Evolutionary conservation across 176 grass and related monocot genomes (phyloP).

Genomic region (Eleusine coracana): DNA sequence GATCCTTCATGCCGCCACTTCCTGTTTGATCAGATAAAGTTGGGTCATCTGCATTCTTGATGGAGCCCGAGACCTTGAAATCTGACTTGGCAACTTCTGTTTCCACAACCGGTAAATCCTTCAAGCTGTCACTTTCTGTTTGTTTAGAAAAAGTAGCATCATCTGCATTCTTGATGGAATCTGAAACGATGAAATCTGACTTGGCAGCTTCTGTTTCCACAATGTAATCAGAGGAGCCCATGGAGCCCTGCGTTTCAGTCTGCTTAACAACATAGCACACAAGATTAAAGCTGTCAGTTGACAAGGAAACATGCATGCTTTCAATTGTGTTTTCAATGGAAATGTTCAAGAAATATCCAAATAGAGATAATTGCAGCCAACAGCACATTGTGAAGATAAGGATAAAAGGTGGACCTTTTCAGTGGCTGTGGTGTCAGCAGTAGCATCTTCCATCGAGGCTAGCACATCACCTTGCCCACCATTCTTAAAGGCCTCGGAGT

Average conservation of each 20-base stretch:
- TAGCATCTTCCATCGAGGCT: conserved; percentile 8
- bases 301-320: not conserved
- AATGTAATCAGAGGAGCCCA: conserved; percentile 18
- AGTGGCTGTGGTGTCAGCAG: conserved; percentile 3
- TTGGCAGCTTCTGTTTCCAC: conserved; percentile 27
- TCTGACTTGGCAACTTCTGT: conserved; percentile 25
- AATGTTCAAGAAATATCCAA: conserved; percentile 12
- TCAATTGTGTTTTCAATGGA: not conserved
- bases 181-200: conserved; percentile 7
- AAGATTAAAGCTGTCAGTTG: conserved; percentile 6
- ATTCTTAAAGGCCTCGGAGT: not conserved
- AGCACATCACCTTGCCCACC: conserved; percentile 16
- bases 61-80: not conserved
- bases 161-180: not conserved
- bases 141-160: conserved; percentile 11
- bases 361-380: not conserved
- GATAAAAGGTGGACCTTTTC: conserved; percentile 21
- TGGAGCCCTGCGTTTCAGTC: conserved; percentile 13
- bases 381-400: conserved; percentile 5
- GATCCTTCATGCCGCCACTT: conserved; percentile 26
- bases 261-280: conserved; percentile 28
- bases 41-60: not conserved
- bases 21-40: conserved; percentile 34
- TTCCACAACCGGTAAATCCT: conserved; percentile 29
- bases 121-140: conserved; percentile 30